phyloP scores from a whole-genome alignment of 352 stramenopile genomes.

The Globisporangium cylindrosporum region DNA sequence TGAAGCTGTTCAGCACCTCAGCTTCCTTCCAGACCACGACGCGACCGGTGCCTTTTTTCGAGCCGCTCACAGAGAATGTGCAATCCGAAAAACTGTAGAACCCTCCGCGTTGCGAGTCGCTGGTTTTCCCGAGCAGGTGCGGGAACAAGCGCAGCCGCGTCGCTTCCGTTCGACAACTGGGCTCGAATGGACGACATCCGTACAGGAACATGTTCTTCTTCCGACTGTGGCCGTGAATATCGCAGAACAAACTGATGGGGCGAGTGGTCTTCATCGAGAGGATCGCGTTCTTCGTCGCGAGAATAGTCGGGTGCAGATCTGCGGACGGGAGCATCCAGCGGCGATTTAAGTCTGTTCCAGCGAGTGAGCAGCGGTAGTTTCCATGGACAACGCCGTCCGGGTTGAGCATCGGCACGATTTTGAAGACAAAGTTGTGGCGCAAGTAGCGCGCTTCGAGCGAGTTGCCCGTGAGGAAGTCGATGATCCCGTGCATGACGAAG shows the following conservation, averaged over 20 bases:
- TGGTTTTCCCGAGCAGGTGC: constrained; percentile 63
- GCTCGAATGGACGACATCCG: constrained; percentile 52
- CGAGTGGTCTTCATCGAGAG: constrained; percentile 38
- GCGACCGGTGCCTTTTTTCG: constrained; percentile 60
- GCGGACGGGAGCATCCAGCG: constrained; percentile 54
- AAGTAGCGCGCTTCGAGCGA: constrained; percentile 69
- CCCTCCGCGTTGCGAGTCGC: constrained; percentile 31
- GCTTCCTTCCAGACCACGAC: constrained; percentile 67
- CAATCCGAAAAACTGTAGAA: constrained; percentile 71
- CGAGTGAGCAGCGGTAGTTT: constrained; percentile 88
- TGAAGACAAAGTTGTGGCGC: constrained; percentile 86
- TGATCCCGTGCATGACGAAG: constrained; percentile 88
- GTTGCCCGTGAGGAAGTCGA: constrained; percentile 81
- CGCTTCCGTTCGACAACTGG: constrained; percentile 37
- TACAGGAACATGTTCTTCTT: constrained; percentile 91
- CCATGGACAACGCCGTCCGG: constrained; percentile 91
- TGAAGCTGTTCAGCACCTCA: constrained; percentile 74
- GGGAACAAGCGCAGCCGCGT: constrained; percentile 63
- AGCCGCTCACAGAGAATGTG: constrained; percentile 62
- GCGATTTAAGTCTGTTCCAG: constrained; percentile 87
- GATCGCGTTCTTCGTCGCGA: constrained; percentile 76
- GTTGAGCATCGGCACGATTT: constrained; percentile 93
- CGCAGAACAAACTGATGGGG: constrained; percentile 72
- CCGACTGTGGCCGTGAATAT: constrained; percentile 87
- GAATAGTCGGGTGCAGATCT: constrained; percentile 73